Conservation (phyloP, 345 rosid species). For the Eutrema heterophyllum region DNA sequence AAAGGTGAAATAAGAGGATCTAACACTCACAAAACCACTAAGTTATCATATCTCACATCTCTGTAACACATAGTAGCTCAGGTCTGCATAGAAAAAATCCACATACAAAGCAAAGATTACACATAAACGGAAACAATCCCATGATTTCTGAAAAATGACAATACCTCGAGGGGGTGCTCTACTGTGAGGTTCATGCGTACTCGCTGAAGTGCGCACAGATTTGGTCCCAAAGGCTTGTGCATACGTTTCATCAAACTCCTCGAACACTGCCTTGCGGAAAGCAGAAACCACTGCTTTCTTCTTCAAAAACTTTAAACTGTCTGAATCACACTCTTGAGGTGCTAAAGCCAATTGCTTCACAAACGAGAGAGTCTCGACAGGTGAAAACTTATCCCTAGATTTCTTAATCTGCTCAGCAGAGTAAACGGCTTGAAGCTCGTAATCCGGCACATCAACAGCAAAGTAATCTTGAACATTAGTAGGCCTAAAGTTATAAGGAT, state of each 20-base stretch:
- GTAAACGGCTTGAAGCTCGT: slow-evolving; percentile 68
- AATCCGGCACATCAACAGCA: slow-evolving; percentile 87
- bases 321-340: slow-evolving; percentile 43
- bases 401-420: slow-evolving; percentile 65
- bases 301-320: slow-evolving; percentile 46
- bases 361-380: slow-evolving; percentile 52
- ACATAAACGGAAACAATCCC: slow-evolving; percentile 13
- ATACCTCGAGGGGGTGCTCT: slow-evolving; percentile 68
- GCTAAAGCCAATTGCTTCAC: slow-evolving; percentile 62
- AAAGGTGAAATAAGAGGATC: slow-evolving; percentile 2
- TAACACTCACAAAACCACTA: neutral
- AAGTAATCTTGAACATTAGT: slow-evolving; percentile 60
- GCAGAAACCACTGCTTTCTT: slow-evolving; percentile 61
- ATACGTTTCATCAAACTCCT: slow-evolving; percentile 97
- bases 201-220: slow-evolving; percentile 32
- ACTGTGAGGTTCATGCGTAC: slow-evolving; percentile 32
- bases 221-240: slow-evolving; percentile 95
- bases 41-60: slow-evolving; percentile 1
- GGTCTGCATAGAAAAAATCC: neutral
- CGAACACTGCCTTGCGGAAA: slow-evolving; percentile 79
- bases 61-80: neutral
- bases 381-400: slow-evolving; percentile 62
- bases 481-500: slow-evolving; percentile 63
- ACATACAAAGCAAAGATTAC: neutral
- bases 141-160: slow-evolving; percentile 12